Conservation (phyloP, 129 eudicot species). For the Flaveria bidentis region DNA sequence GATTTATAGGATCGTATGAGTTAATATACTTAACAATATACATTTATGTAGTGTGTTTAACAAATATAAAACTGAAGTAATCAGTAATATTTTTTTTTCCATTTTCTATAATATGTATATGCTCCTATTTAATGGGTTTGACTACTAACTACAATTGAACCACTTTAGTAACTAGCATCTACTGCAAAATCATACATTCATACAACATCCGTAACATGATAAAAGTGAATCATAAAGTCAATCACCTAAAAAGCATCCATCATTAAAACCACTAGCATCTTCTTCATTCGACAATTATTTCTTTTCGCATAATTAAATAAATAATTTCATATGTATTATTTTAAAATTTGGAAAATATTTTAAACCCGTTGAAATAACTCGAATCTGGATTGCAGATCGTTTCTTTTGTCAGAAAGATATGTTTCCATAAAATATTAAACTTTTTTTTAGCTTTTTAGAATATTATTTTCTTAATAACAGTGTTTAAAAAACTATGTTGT, state of each 20-base stretch:
- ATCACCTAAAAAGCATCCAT: conserved; percentile 31
- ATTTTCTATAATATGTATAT: not conserved
- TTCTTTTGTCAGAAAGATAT: not conserved
- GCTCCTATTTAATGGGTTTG: not conserved
- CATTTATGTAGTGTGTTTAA: not conserved
- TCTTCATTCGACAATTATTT: not conserved
- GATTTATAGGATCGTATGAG: no score
- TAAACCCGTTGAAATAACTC: not conserved
- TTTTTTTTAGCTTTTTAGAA: not conserved
- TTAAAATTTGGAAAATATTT: not conserved
- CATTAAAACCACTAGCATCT: conserved; percentile 24
- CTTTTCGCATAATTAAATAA: not conserved
- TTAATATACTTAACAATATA: no score
- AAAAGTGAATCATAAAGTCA: conserved; percentile 33
- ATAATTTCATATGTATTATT: not conserved
- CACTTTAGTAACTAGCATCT: conserved; percentile 11
- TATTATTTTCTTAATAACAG: no score
- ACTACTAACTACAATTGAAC: conserved; percentile 10
- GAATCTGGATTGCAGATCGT: not conserved
- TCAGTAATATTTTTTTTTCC: no score
- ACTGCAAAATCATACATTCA: not conserved
- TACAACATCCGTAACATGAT: conserved; percentile 17
- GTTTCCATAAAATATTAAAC: not conserved
- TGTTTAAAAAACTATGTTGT: not conserved
- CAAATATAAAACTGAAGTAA: not conserved